Conservation (phyloP, 1,284 basidiomycete species). For the Cryptococcus deneoformans region DNA sequence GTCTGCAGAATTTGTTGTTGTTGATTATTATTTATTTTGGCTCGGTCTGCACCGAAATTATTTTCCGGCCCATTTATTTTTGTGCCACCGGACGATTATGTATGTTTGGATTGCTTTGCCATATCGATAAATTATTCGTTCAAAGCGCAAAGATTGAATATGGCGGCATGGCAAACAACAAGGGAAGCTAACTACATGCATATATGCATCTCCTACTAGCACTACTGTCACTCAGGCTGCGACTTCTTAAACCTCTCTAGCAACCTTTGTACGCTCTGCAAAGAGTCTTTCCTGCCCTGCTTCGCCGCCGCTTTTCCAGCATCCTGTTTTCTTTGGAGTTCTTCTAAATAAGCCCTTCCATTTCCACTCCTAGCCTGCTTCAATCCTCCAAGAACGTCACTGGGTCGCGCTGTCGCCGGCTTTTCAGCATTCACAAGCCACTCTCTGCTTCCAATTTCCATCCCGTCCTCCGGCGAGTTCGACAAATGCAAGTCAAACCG, state of each 20-base stretch:
- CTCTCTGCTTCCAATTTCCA: constrained; percentile 14
- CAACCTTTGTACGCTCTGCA: constrained; percentile 3
- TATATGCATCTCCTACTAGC: neutral
- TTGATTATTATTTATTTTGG: no score
- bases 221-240: no score
- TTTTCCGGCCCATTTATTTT: no score
- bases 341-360: neutral
- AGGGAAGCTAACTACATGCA: neutral
- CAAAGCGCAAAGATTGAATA: no score
- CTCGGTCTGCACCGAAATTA: no score
- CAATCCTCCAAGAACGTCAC: neutral
- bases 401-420: neutral
- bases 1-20: no score
- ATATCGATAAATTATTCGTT: no score
- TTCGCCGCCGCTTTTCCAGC: constrained; percentile 1
- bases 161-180: neutral
- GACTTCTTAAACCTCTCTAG: constrained; percentile 30
- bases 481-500: constrained; percentile 1
- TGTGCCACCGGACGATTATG: no score
- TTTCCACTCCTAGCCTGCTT: constrained; percentile 9
- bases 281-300: constrained; percentile 4
- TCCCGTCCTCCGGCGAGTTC: neutral
- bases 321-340: neutral
- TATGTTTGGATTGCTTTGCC: no score
- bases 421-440: constrained; percentile 21